Evolutionary conservation across 1,284 basidiomycete species (phyloP).

Genomic region (Ceratobasidium sp.): DNA sequence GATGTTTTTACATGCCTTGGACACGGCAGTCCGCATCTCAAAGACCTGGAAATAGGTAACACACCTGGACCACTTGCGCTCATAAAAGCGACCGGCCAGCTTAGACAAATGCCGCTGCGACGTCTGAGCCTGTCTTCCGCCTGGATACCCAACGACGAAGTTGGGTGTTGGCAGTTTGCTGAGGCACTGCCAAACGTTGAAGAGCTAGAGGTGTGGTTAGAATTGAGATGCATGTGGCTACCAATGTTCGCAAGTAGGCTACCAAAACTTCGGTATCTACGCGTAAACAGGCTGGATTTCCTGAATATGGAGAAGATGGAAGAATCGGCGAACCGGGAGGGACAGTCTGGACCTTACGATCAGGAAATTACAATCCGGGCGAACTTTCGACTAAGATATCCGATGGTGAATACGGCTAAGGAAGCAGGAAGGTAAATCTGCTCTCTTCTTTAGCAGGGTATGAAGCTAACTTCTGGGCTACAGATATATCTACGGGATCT

Average conservation of each 20-base stretch:
- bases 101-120: not conserved
- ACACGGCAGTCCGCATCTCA: not conserved
- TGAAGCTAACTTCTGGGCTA: not conserved
- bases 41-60: not conserved
- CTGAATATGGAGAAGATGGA: not conserved
- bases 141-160: not conserved
- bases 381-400: not conserved
- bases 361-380: not conserved
- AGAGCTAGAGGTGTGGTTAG: not conserved
- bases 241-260: not conserved
- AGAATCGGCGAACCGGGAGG: not conserved
- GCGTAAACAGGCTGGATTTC: not conserved
- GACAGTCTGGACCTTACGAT: not conserved
- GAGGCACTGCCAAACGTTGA: not conserved
- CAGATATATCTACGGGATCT: not conserved
- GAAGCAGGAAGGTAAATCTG: not conserved
- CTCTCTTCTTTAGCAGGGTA: not conserved
- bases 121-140: not conserved
- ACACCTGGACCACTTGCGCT: not conserved
- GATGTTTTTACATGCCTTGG: conserved; percentile 4
- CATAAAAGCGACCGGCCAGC: not conserved
- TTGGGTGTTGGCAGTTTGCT: not conserved
- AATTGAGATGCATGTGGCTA: not conserved
- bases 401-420: not conserved
- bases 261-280: not conserved